Evolutionary conservation across 169 alveolate genomes (phyloP).

Genomic region (Plasmodium inui): DNA sequence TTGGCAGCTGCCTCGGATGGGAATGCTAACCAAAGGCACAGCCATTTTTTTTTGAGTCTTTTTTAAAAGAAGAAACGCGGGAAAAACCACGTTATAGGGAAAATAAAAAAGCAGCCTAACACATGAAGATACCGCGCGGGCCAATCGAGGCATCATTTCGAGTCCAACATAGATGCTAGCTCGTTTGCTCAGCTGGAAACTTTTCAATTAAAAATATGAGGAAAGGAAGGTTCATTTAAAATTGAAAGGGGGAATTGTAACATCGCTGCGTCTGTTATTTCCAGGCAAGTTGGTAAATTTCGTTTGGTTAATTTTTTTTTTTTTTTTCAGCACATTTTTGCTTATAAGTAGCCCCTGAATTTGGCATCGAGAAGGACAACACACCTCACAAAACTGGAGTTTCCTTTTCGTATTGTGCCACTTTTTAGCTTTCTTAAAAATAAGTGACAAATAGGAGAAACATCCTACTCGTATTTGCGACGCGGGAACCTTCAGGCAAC

Average conservation of each 20-base stretch:
- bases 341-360: background rate
- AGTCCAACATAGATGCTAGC: background rate
- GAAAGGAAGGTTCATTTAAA: background rate
- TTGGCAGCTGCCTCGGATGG: background rate
- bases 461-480: background rate
- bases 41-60: background rate
- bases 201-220: background rate
- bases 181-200: background rate
- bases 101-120: background rate
- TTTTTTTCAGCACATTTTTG: background rate
- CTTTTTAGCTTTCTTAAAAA: background rate
- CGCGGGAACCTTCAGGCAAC: background rate
- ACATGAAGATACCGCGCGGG: background rate
- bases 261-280: background rate
- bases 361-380: background rate
- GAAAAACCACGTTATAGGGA: background rate
- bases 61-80: background rate
- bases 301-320: background rate
- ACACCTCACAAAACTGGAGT: background rate
- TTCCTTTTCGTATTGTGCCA: background rate
- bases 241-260: background rate
- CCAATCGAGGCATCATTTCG: background rate
- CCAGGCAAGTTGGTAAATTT: background rate
- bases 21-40: background rate
- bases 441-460: background rate